Conservation (phyloP, 768 basidiomycete species). For the Tulasnella sp. region DNA sequence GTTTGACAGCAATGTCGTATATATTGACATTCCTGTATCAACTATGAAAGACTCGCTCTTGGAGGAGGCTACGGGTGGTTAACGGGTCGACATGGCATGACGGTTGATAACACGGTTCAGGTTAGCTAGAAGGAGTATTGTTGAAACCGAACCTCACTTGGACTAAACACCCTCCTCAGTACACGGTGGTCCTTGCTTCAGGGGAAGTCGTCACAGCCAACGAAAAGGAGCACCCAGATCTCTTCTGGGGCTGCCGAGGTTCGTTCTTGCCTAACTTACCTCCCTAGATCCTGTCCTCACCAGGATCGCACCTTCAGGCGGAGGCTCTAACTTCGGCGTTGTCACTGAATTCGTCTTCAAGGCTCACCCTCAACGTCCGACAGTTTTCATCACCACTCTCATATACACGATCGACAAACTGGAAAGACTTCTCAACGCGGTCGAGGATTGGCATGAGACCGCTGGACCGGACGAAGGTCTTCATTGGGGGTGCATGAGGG, state of each 20-base stretch:
- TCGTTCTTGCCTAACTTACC: not conserved
- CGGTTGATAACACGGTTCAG: slow-evolving; percentile 14
- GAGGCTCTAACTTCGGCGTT: slow-evolving; percentile 4
- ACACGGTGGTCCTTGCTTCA: slow-evolving; percentile 21
- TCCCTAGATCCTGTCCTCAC: not conserved
- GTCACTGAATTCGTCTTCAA: slow-evolving; percentile 34
- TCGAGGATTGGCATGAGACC: slow-evolving; percentile 8
- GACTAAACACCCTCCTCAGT: not conserved
- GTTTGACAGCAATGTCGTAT: too few species aligned
- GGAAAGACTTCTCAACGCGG: not conserved
- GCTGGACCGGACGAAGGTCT: not conserved
- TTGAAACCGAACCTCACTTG: not conserved
- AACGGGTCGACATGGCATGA: slow-evolving; percentile 18
- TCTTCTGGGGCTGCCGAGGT: slow-evolving; percentile 27
- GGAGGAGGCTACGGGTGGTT: slow-evolving; percentile 16
- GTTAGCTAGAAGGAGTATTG: not conserved
- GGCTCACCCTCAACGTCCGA: slow-evolving; percentile 48
- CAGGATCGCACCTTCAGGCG: slow-evolving; percentile 4
- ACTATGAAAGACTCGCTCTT: not conserved
- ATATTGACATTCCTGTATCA: not conserved
- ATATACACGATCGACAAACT: slow-evolving; percentile 7
- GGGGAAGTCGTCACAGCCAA: slow-evolving; percentile 25
- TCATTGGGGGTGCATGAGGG: not conserved
- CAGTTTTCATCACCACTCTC: not conserved
- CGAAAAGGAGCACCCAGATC: slow-evolving; percentile 15